Base-by-base conservation (phyloP, 1,284 basidiomycete species). In the Papiliotrema flavescens region DNA sequence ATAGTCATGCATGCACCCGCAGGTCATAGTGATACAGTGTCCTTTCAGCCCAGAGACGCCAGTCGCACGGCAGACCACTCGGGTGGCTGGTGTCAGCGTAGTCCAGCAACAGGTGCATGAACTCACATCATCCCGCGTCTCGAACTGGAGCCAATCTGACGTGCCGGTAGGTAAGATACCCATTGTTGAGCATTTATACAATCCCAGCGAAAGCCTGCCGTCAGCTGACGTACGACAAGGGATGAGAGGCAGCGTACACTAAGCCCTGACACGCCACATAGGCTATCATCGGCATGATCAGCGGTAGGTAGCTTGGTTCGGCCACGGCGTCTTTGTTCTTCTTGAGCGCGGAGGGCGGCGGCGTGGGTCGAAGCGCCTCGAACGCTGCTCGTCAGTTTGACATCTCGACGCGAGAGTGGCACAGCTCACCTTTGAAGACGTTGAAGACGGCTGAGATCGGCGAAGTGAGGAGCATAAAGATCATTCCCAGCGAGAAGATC, bases 111-210 rank as follows among this genome's bases (percentile, higher is more conserved):
- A 35, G 24, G 22, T 8, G n/a, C 17, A 14, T 14, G 35, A 8
- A 79, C 87, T 63, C 64, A 90, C 89, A 70, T 78, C 65, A 35
- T 83, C 84, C 65, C 90, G 79, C 3, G 84, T 87, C 78, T 94
- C 90, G 66, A 94, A 94, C 22, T 89, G 90, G 50, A 93, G 77
- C 90, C 91, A 95, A 76, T 95, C 91, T 3, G 87, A 89, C 0
- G 90, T 88, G 1, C 90, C 89, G 1, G 84, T 87, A 0, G 91
- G 91, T 26, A 95, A 75, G 51, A 95, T 79, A 2, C 91, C 91
- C 90, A 95, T 92, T 0, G 85, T 84, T 47, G 85, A 84, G 75
- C 90, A 93, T 74, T 95, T 95, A 85, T 88, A 95, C 34, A 94
- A 75, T 0, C 91, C 91, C 32, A 94, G 83, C 4, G 79, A 82